Evolutionary conservation across 345 rosid species (phyloP).

Genomic region (Eucalyptus brandiana): DNA sequence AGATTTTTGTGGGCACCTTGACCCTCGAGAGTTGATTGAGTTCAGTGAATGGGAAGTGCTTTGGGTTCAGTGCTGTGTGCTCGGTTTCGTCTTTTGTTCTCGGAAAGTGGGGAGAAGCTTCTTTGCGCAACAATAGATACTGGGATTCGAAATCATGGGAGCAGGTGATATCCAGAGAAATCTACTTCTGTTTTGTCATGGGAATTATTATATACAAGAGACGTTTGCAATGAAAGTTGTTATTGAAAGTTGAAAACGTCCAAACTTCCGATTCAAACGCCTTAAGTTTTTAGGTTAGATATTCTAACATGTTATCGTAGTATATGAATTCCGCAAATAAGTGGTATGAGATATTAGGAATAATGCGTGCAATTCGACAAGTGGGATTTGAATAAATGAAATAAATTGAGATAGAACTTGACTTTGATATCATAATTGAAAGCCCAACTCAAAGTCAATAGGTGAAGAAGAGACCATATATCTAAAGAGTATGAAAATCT

Average conservation of each 20-base stretch:
- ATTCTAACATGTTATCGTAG: not conserved
- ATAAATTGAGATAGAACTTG: not conserved
- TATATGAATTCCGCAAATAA: not conserved
- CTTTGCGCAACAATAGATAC: not conserved
- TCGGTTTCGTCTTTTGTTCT: not conserved
- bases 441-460: not conserved
- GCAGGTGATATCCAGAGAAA: not conserved
- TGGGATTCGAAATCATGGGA: not conserved
- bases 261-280: not conserved
- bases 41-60: not conserved
- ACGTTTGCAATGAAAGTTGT: not conserved
- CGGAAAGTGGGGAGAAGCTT: not conserved
- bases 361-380: not conserved
- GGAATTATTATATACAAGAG: not conserved
- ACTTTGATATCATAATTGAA: accelerated
- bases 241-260: not conserved
- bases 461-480: not conserved
- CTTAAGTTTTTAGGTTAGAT: not conserved
- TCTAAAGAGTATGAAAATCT: not conserved
- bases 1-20: not conserved
- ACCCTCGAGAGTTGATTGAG: not conserved
- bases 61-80: not conserved
- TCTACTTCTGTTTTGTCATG: not conserved
- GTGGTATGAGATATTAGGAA: not conserved
- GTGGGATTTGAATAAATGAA: not conserved